Conservation (phyloP, 2,329 filamentous ascomycete genomes). For the Fusarium buxicola region DNA sequence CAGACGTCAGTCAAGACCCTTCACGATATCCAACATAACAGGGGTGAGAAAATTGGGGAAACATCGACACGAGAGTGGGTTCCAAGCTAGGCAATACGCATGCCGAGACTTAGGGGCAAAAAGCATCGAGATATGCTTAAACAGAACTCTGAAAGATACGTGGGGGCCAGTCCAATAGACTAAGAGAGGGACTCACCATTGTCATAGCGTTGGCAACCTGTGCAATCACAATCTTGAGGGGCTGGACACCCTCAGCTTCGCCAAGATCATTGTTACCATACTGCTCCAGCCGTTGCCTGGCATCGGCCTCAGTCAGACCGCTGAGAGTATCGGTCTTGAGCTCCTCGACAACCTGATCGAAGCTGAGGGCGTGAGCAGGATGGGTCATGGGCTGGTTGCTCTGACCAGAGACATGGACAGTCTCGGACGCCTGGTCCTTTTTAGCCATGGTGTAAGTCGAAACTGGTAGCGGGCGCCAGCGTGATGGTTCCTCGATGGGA, state of each 20-base stretch:
- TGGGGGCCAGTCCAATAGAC: constrained; percentile 12
- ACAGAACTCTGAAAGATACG: constrained; percentile 1
- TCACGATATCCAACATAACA: constrained; percentile 6
- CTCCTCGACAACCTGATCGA: constrained; percentile 62
- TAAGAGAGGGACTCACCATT: constrained; percentile 57
- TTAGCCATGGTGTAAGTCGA: constrained; percentile 36
- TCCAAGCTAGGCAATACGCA: constrained; percentile 55
- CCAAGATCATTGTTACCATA: constrained; percentile 71
- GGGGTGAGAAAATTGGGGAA: constrained; percentile 37
- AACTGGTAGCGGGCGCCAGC: constrained; percentile 31
- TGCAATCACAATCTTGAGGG: constrained; percentile 68
- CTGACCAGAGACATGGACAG: constrained; percentile 50
- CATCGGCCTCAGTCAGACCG: constrained; percentile 65
- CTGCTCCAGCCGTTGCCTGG: constrained; percentile 60
- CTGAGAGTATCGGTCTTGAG: constrained; percentile 64
- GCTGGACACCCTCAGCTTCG: constrained; percentile 59
- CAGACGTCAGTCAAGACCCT: constrained; percentile 32
- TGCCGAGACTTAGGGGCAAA: constrained; percentile 50
- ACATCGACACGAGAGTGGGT: constrained; percentile 57
- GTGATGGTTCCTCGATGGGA: constrained; percentile 14
- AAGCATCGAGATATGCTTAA: constrained; percentile 32
- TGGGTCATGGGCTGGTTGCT: constrained; percentile 58
- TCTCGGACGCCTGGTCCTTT: constrained; percentile 32
- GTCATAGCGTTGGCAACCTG: constrained; percentile 79
- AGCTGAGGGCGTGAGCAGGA: constrained; percentile 68